These are phyloP conservation scores for Geranium brycei DNA, from an alignment of 345 rosid species.

Conservation along the genomic window DNA sequence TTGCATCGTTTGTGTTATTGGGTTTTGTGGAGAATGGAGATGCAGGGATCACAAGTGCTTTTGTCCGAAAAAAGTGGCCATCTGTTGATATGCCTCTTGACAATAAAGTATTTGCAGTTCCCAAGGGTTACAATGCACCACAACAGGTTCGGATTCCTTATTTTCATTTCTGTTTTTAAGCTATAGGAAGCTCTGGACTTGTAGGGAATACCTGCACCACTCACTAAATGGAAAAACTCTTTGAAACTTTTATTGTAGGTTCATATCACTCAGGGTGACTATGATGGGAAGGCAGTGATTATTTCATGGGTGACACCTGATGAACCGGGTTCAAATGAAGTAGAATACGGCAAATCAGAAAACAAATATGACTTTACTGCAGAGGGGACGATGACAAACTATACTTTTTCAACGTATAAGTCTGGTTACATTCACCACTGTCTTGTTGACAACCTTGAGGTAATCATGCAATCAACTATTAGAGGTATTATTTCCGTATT, in stretches of 20 bases:
- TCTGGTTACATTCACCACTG: slow-evolving; percentile 81
- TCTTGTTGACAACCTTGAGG: slow-evolving; percentile 66
- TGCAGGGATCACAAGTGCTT: slow-evolving; percentile 57
- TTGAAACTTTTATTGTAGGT: slow-evolving; percentile 26
- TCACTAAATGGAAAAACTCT: background rate
- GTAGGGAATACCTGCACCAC: background rate
- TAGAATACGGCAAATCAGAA: slow-evolving; percentile 35
- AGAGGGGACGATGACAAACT: slow-evolving; percentile 43
- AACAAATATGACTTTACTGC: slow-evolving; percentile 39
- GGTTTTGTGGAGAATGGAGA: slow-evolving; percentile 23
- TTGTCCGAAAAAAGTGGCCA: slow-evolving; percentile 72
- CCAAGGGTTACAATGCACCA: slow-evolving; percentile 76
- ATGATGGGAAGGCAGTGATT: slow-evolving; percentile 70
- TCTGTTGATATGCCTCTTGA: slow-evolving; percentile 72
- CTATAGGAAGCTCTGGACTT: background rate
- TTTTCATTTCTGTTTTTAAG: background rate
- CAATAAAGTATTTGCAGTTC: slow-evolving; percentile 52
- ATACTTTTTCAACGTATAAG: slow-evolving; percentile 54
- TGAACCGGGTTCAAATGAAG: slow-evolving; percentile 47
- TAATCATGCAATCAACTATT: slow-evolving; percentile 14
- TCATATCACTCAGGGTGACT: slow-evolving; percentile 85
- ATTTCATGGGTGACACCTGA: slow-evolving; percentile 77
- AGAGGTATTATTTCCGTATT: slow-evolving; percentile 1
- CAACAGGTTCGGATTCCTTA: slow-evolving; percentile 45
- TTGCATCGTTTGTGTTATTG: slow-evolving; percentile 23